Evolutionary conservation across 805 yeast species (phyloP), one percentile per base, ranked within the genome.

Genomic region (Pichia nanzhaoensis): DNA sequence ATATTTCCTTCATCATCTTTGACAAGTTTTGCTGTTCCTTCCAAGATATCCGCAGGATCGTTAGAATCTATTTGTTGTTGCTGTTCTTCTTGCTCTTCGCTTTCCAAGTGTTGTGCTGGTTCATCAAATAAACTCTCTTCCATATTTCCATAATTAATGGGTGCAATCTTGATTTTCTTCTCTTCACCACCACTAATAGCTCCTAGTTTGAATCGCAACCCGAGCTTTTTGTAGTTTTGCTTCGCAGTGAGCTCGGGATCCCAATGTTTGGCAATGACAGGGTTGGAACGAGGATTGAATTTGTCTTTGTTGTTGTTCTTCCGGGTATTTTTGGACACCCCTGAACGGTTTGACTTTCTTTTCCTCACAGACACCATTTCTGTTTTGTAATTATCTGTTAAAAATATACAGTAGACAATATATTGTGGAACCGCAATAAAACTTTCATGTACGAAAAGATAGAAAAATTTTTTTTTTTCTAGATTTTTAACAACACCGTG

Each of bases 261-360:
- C 99, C 99, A 93, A 63, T 89, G 76, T 30, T 79, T 85, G 4
- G 88, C 95, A 51, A 93, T 84, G 51, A 93, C 77, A 2, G 95
- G 85, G 59, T 88, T 87, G 0, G 85, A 72, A 39, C 73, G 72
- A 28, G 85, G 77, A 49, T 79, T 79, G 48, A 82, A 68, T 53
- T 81, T 73, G 59, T 84, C 75, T 55, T 80, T 82, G 56, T 75
- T 79, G 57, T 84, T 90, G 60, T 87, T 87, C 40, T 61, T 73
- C 62, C 93, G 75, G 27, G 93, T 78, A 54, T 75, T 78, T 65
- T 84, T 87, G 54, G 71, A 69, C 50, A 80, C 75, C 46, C 87
- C 75, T 33, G 91, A 79, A 52, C 83, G 78, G 45, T 80, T 78
- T 78, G 81, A 81, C 78, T 83, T 85, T 74, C 95, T 80, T 69